Evolutionary conservation across 768 basidiomycete genomes (phyloP).

Genomic region (Boletus vermiculosoides): DNA sequence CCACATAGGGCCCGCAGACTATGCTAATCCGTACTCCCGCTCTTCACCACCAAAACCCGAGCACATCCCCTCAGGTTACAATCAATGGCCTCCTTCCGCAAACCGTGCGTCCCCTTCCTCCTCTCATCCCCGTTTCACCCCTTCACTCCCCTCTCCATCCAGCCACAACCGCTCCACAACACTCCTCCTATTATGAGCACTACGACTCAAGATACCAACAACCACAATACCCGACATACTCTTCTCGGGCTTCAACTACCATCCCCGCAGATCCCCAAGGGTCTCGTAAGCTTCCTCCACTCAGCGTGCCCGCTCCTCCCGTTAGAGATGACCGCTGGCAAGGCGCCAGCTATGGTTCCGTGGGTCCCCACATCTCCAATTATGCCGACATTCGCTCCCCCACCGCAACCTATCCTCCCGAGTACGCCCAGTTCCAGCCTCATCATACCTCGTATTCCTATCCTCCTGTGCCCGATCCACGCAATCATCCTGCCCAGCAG

Average conservation of each 20-base stretch:
- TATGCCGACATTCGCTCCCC: slow-evolving; percentile 58
- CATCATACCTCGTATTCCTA: slow-evolving; percentile 37
- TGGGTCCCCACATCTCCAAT: slow-evolving; percentile 36
- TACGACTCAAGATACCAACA: slow-evolving; percentile 50
- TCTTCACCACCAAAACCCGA: slow-evolving; percentile 61
- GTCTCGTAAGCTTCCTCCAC: slow-evolving; percentile 59
- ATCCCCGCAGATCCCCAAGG: slow-evolving; percentile 48
- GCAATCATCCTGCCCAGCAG: slow-evolving; percentile 28
- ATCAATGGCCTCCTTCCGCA: slow-evolving; percentile 40
- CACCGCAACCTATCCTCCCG: slow-evolving; percentile 57
- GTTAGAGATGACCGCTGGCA: slow-evolving; percentile 52
- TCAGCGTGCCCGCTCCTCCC: slow-evolving; percentile 42
- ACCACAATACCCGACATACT: slow-evolving; percentile 43
- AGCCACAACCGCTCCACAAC: slow-evolving; percentile 45
- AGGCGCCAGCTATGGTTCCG: slow-evolving; percentile 38
- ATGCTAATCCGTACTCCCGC: slow-evolving; percentile 56
- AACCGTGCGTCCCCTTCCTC: slow-evolving; percentile 34
- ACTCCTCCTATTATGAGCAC: slow-evolving; percentile 54
- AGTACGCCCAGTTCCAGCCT: slow-evolving; percentile 48
- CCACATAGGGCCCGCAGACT: slow-evolving; percentile 58
- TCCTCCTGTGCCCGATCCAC: slow-evolving; percentile 38
- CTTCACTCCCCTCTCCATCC: slow-evolving; percentile 5
- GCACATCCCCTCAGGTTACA: slow-evolving; percentile 49
- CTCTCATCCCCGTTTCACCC: not conserved
- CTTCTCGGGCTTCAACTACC: slow-evolving; percentile 48